Base-by-base conservation (phyloP, 495 filamentous ascomycete species). In the Terfezia claveryi region DNA sequence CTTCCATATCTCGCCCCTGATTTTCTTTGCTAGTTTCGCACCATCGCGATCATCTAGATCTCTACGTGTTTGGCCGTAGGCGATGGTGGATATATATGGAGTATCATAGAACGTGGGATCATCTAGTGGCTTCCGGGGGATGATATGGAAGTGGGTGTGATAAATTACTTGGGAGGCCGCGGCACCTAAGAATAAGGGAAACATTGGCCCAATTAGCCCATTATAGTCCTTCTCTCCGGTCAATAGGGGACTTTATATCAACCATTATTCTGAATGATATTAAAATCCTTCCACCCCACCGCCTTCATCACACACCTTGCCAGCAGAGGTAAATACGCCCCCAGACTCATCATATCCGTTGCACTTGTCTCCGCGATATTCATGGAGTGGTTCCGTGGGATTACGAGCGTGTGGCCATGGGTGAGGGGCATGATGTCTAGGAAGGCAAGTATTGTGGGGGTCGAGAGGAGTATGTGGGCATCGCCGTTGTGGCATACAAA, bases 241-340 rank as follows among this genome's bases (percentile, higher is more conserved):
- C 41, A 20, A 4, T 5, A 14, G 41, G 41, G 12, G 17, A 5
- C 4, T 4, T 14, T 46, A 46, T 46, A 46, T 46, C 12, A 14
- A 46, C 41, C 88, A 68, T 94, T 96, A 68, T 96, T 96, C 71
- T 94, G 87, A 57, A 94, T 83, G 20, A 94, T 75, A 68, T 96
- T 96, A 80, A 83, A 89, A 20, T 94, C 62, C 79, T 80, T 88
- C 56, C 69, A 68, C 4, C 82, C 82, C 23, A 85, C 71, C 5
- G 36, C 55, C 55, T 46, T 55, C n/a, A 14, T 14, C 12, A 46
- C 41, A 46, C 41, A 14, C 41, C 44, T 59, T 16, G 23, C 36
- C 38, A 36, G 17, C 1, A 50, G 49, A 2, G 50, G 10, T 3
- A 57, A 38, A 10, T 38, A 37, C n/a, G 23, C 23, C 66, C 80